A percentile compares a stretch with the other conserved stretches of the same genome.
Evolutionary conservation across 495 filamentous ascomycete species (phyloP).

Genomic region (Penicillium longicatenatum): DNA sequence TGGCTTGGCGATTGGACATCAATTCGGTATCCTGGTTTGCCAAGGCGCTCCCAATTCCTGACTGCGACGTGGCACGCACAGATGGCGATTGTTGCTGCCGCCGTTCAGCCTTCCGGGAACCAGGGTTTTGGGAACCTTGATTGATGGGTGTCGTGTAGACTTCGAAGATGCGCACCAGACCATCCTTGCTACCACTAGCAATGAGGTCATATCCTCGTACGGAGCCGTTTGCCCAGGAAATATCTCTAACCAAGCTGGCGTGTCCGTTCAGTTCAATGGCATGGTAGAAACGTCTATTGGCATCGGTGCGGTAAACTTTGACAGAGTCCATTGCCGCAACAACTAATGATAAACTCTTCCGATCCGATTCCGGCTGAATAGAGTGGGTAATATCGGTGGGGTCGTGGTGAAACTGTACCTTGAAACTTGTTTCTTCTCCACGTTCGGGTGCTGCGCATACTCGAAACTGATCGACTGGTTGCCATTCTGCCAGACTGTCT

Average conservation of each 20-base stretch:
- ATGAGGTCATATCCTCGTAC: conserved; percentile 85
- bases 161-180: conserved; percentile 81
- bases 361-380: conserved; percentile 71
- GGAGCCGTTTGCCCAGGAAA: conserved; percentile 90
- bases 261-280: conserved; percentile 74
- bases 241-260: conserved; percentile 77
- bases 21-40: conserved; percentile 42
- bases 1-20: conserved; percentile 35
- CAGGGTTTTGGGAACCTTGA: conserved; percentile 30
- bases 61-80: conserved; percentile 43
- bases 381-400: conserved; percentile 75
- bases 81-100: conserved; percentile 38
- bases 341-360: conserved; percentile 72
- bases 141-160: conserved; percentile 56
- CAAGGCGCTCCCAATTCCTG: conserved; percentile 54
- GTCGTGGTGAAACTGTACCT: conserved; percentile 82
- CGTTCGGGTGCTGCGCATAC: conserved; percentile 61
- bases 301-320: conserved; percentile 76
- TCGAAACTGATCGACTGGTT: conserved; percentile 67
- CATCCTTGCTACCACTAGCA: conserved; percentile 91
- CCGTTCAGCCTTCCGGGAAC: conserved; percentile 33
- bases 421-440: conserved; percentile 84
- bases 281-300: conserved; percentile 68
- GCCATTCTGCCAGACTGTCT: conserved; percentile 79
- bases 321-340: conserved; percentile 82